Base-by-base conservation (phyloP, 495 filamentous ascomycete genomes). In the Pseudoneurospora amorphoporcata region DNA sequence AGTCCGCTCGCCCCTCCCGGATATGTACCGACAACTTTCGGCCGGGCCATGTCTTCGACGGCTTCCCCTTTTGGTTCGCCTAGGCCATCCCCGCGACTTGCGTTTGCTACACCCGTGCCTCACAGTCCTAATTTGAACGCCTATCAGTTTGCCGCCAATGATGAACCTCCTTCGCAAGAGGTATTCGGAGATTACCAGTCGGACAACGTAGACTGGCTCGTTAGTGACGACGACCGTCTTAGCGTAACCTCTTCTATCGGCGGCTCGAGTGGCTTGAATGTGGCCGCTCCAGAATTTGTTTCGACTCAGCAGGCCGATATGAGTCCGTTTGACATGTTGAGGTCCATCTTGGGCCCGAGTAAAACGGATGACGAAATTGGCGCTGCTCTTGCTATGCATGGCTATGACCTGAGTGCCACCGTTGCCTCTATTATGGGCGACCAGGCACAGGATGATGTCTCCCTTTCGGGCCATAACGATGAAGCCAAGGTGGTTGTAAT, bases 241-340 rank as follows among this genome's bases (percentile, higher is more conserved):
- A 96, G 92, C 77, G 88, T 88, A 69, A 90, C 93, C 14, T 97
- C 94, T 12, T 88, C 90, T 4, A 86, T 88, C 29, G 53, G 53
- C 29, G 84, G 85, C 47, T 87, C 87, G 61, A 88, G 87, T 71
- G 91, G 88, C 32, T 85, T 91, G 39, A 90, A 93, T 73, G 92
- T 91, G 71, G 90, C 90, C 23, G 92, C 91, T 8, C 90, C 94
- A 17, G 90, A 94, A 71, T 96, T 93, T 77, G 79, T 79, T 73
- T 89, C 92, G 38, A 88, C 77, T 90, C 88, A 92, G 72, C 90
- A 91, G 74, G 85, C 84, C 74, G 94, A 98, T 77, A 99, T 99
- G 96, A 95, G 92, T 69, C 94, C 96, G 3, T 96, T 97, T 83
- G 96, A 99, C 81, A 99, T 99, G 86, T 85, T 99, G 58, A 92